Evolutionary conservation across 2,329 filamentous ascomycete genomes (phyloP), one percentile per base, ranked within the genome.

Genomic region (Metarhizium rileyi): DNA sequence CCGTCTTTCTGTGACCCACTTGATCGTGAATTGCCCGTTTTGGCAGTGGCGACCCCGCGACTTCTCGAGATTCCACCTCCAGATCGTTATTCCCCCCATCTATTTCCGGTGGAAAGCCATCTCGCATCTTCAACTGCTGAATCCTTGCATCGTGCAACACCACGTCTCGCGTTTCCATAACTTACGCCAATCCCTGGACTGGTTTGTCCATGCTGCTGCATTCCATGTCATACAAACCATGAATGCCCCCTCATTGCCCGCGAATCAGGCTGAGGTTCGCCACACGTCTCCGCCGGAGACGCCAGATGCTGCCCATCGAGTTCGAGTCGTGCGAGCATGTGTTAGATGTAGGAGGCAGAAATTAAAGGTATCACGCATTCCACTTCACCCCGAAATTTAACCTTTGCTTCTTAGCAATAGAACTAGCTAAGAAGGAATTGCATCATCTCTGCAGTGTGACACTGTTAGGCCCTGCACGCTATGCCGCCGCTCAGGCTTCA

Each of bases 281-380:
- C 38, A 42, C 10, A 48, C 25, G 46, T 33, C 38, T 44, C 46
- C 46, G 38, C 28, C 46, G 27, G 46, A 48, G 38, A 23, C 26
- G 20, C 30, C 28, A 49, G 20, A 42, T 18, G 26, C 14, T 25
- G 27, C 41, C 23, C 38, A 42, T 36, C 41, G 28, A 40, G 35
- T 20, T 18, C 47, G 47, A 38, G 47, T 49, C 8, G 40, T 40
- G 9, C 43, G 40, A 18, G 47, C 47, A 9, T 49, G 47, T 38
- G 47, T 49, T 10, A 44, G 47, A 38, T 49, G 47, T 16, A 44
- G 47, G 18, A 49, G 44, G 43, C 47, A 49, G 28, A 49, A 49
- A 42, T 23, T 49, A 14, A 49, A 49, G 41, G 47, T 44, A 44
- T 22, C 22, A 6, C 18, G 14, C 22, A 8, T 26, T n/a, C 8